Evolutionary conservation across 2,329 filamentous ascomycete species (phyloP), one percentile per base, ranked within the genome.

Genomic region (Fusarium burgessii): DNA sequence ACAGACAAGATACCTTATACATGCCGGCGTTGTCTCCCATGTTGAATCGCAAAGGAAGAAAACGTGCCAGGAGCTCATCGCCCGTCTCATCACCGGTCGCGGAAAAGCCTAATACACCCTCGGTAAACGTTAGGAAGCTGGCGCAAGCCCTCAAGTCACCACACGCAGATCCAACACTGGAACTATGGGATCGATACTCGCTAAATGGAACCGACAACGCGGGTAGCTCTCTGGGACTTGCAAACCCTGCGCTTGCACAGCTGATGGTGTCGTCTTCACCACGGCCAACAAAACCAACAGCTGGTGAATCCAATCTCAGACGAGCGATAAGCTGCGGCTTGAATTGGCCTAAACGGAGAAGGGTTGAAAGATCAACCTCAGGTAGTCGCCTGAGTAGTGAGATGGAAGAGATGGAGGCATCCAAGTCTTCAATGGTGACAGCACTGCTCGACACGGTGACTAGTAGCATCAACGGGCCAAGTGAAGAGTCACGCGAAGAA

Each of bases 111-210:
- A 80, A 78, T 29, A 81, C 82, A 2, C 83, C 84, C 10, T 76
- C 85, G 0, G 82, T 91, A 66, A 89, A 92, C 73, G 81, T 90
- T 41, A 86, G 89, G 74, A 85, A 86, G 68, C 80, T 91, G 43
- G 86, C 87, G 41, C 84, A 86, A 58, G 84, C 88, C 1, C 80
- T 93, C 45, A 90, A 87, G 71, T 92, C 91, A 2, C 90, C 91
- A 15, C 88, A 91, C 70, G 87, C 90, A 35, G 92, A 95, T 75
- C 91, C 93, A 40, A 92, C 91, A 5, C 81, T 91, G 35, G 92
- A 95, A 70, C 81, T 95, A 4, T 95, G 93, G 93, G 92, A 92
- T 73, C 89, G 91, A 56, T 94, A 93, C 77, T 88, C 91, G 40
- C 80, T 89, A 18, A 79, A 77, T 40, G 64, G 56, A 46, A 66